A percentile compares a stretch with the other conserved stretches of the same genome.
phyloP scores from a whole-genome alignment of 139 green algal genomes.

The Coelastrella sp. region DNA sequence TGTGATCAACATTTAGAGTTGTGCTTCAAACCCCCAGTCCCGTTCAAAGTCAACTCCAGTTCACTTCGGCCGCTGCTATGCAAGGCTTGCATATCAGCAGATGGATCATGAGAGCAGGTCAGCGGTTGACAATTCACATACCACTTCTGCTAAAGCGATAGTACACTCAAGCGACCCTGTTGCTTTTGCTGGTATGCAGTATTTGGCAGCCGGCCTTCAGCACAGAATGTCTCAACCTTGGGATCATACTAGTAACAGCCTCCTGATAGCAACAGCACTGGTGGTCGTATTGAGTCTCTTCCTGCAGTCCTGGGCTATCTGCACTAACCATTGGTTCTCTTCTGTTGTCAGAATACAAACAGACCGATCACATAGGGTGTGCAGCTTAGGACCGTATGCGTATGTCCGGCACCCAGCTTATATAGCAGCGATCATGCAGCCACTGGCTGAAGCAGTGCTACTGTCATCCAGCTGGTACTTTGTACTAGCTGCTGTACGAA shows the following conservation, averaged over 20 bases:
- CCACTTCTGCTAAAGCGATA: too few relatives aligned
- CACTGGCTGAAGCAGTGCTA: neutral
- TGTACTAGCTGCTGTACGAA: neutral
- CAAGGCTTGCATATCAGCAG: too few relatives aligned
- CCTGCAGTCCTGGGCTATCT: neutral
- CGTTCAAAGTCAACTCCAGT: too few relatives aligned
- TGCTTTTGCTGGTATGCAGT: neutral
- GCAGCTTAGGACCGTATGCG: neutral
- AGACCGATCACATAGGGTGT: slow-evolving; percentile 2
- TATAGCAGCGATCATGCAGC: neutral
- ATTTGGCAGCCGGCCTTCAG: slow-evolving; percentile 29
- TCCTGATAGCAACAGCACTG: neutral
- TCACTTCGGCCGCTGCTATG: too few relatives aligned
- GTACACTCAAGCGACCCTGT: too few relatives aligned
- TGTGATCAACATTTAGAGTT: too few relatives aligned
- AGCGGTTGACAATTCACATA: too few relatives aligned
- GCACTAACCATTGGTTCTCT: slow-evolving; percentile 13
- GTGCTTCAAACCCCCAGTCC: too few relatives aligned
- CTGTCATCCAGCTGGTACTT: neutral
- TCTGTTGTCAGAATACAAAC: slow-evolving; percentile 35
- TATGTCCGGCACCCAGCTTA: slow-evolving; percentile 12
- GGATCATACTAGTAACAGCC: neutral
- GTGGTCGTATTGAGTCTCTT: neutral
- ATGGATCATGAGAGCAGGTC: too few relatives aligned
- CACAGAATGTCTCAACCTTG: neutral